phyloP scores from a whole-genome alignment of 2,329 filamentous ascomycete species.

The Talaromyces islandicus region DNA sequence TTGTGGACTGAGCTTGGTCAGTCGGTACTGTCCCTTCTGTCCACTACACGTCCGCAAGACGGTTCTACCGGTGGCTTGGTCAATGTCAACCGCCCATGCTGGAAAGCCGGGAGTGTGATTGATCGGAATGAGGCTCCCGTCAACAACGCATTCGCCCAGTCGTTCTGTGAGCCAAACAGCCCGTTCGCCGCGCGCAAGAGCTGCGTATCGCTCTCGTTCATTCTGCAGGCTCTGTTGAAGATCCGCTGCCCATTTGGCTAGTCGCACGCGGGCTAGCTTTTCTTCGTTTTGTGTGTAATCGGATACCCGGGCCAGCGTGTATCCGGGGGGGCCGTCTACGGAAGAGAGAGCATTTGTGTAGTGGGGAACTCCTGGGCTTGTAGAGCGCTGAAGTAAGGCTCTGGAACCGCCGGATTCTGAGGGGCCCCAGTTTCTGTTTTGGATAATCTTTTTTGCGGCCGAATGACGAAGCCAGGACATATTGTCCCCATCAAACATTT shows the following conservation, averaged over 20 bases:
- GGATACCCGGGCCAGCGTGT: conserved; percentile 56
- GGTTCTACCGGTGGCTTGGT: conserved; percentile 19
- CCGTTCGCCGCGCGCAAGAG: conserved; percentile 56
- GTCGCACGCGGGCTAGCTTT: conserved; percentile 58
- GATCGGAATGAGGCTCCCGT: conserved; percentile 56
- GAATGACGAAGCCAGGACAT: conserved; percentile 76
- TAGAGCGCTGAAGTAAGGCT: conserved; percentile 15
- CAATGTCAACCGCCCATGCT: conserved; percentile 18
- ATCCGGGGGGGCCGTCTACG: conserved; percentile 36
- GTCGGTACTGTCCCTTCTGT: conserved; percentile 27
- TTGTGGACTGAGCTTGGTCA: conserved; percentile 46
- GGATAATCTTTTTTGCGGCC: conserved; percentile 73
- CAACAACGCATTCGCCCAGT: conserved; percentile 60
- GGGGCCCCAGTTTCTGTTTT: conserved; percentile 51
- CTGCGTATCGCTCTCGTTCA: conserved; percentile 64
- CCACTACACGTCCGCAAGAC: conserved; percentile 20
- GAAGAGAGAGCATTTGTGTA: conserved; percentile 12
- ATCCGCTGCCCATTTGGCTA: conserved; percentile 77
- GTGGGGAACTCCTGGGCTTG: conserved; percentile 11
- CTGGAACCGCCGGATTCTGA: conserved; percentile 4
- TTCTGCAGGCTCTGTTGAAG: conserved; percentile 69
- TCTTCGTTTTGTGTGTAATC: conserved; percentile 57
- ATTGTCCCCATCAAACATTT: conserved; percentile 71
- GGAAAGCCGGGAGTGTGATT: conserved; percentile 31
- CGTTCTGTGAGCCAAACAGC: conserved; percentile 64